Percentiles rank a stretch among this genome's conserved stretches.
Conservation (phyloP, 805 yeast genomes). For the Kuraishia capsulata region DNA sequence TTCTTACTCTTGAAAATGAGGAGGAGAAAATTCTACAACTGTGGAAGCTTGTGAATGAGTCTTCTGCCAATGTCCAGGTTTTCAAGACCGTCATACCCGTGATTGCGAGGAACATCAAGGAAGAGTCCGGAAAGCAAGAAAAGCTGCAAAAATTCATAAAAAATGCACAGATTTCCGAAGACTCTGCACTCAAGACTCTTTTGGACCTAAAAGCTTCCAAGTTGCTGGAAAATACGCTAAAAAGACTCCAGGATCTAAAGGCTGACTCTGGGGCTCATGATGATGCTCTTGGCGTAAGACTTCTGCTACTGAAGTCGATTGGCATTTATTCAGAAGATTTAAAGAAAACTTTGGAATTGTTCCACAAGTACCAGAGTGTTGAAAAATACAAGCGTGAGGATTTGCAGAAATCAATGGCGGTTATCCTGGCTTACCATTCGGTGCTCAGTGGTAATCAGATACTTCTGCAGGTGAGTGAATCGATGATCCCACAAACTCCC, state of each 20-base stretch:
- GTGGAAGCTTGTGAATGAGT: neutral
- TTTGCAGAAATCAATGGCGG: slow-evolving; percentile 13
- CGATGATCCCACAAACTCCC: slow-evolving; percentile 17
- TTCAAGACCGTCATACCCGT: neutral
- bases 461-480: slow-evolving; percentile 14
- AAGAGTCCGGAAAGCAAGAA: too few species aligned
- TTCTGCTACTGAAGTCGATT: neutral
- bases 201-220: neutral
- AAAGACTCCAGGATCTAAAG: neutral
- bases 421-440: slow-evolving; percentile 14
- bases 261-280: slow-evolving; percentile 1
- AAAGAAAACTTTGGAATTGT: slow-evolving; percentile 11
- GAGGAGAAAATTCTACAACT: neutral
- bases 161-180: neutral
- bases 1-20: neutral
- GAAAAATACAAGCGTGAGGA: slow-evolving; percentile 14
- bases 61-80: neutral
- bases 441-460: slow-evolving; percentile 7
- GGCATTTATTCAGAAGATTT: slow-evolving; percentile 10
- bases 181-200: neutral
- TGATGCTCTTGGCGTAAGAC: slow-evolving; percentile 1
- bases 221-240: neutral
- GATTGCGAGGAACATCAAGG: neutral
- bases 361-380: slow-evolving; percentile 13
- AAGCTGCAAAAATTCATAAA: too few species aligned